These are phyloP conservation scores for Prunus persica DNA, from an alignment of 306 rosid genomes.

Conservation along the genomic window DNA sequence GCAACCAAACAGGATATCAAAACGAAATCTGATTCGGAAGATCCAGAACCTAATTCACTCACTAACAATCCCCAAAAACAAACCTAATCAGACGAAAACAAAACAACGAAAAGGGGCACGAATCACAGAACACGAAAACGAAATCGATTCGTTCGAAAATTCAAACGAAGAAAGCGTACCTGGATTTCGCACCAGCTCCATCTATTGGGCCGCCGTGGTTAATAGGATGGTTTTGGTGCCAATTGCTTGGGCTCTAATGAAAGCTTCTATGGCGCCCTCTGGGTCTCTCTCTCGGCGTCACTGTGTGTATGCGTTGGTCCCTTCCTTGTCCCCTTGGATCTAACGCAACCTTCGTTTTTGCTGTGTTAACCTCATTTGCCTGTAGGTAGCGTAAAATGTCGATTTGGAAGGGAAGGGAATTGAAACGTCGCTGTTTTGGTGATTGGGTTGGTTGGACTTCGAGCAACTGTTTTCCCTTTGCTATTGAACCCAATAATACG, in stretches of 20 bases:
- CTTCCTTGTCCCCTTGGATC: conserved; percentile 26
- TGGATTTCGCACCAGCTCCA: conserved; percentile 21
- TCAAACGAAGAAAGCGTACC: conserved; percentile 31
- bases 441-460: background rate
- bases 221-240: background rate
- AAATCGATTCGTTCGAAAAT: background rate
- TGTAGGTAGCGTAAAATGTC: conserved; percentile 14
- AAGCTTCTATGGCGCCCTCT: background rate
- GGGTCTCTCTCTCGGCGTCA: background rate
- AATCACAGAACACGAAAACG: background rate
- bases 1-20: conserved; percentile 13
- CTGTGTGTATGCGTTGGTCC: background rate
- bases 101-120: background rate
- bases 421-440: conserved; percentile 3
- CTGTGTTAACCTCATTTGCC: background rate
- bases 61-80: background rate
- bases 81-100: background rate
- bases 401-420: background rate
- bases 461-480: background rate
- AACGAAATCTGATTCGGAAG: conserved; percentile 11
- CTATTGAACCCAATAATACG: background rate
- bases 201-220: conserved; percentile 21
- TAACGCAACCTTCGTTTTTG: conserved; percentile 32
- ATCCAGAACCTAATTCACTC: background rate
- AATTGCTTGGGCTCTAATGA: conserved; percentile 5